Base-by-base conservation (phyloP, 2,329 filamentous ascomycete species). In the Fusarium buharicum region DNA sequence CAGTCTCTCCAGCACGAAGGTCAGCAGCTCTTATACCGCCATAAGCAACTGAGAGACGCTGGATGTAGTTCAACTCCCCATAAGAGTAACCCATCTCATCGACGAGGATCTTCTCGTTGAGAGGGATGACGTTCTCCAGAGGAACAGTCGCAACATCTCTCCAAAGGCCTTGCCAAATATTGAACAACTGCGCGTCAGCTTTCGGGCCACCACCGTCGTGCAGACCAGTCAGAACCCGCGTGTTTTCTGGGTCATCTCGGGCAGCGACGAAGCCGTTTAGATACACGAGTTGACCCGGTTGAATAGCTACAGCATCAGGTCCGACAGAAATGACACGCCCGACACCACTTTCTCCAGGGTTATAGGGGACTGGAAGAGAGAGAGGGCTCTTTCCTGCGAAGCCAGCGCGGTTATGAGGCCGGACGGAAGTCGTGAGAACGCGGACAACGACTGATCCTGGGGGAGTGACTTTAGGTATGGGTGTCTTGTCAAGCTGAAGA, bases 81-180 rank as follows among this genome's bases (percentile, higher is more conserved):
- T 37, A 64, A 0, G 63, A 59, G 20, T 67, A 67, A 4, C 56
- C 59, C 59, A 67, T 52, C 1, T 54, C 40, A 3, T 50, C 13
- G 1, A 34, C 6, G 3, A 67, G 27, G 4, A 54, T 7, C 4
- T 17, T 9, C 14, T 67, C 59, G 4, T 67, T 31, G 1, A 67
- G 37, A 3, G 49, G 34, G 8, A 67, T 2, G 10, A 30, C 47
- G 6, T 55, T 67, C n/a, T 67, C 64, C 2, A 17, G 1, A 1
- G 64, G 55, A 4, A 52, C 34, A 1, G 43, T 22, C 1, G 43
- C 56, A 6, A 64, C 7, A 1, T 67, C 55, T 7, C 40, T 58
- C 64, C 64, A 67, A 11, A 59, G 55, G 0, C 64, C 64, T 2
- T 55, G 14, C 59, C 56, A 66, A 6, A 56, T n/a, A 3, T 43